phyloP scores from a whole-genome alignment of 176 grass and related monocot genomes.

The Triticum monococcum region DNA sequence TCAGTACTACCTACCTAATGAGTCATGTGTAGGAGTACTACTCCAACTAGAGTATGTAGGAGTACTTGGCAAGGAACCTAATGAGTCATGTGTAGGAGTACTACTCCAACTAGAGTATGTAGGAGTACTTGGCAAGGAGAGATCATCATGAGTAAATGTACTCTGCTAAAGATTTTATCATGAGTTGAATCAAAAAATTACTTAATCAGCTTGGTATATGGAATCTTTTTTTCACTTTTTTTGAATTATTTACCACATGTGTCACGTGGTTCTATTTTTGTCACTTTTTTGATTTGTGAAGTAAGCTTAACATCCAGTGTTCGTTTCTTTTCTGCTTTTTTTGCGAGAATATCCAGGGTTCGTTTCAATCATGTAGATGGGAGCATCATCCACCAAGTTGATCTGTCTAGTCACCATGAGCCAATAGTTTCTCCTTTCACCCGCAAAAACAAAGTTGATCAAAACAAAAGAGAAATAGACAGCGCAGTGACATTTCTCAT shows the following conservation, averaged over 20 bases:
- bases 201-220: no score
- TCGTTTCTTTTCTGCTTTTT: no score
- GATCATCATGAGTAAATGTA: background rate
- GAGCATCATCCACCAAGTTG: background rate
- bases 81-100: background rate
- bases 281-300: no score
- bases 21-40: background rate
- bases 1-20: background rate
- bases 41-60: no score
- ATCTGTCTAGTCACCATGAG: background rate
- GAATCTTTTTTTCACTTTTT: no score
- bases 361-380: background rate
- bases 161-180: background rate
- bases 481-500: background rate
- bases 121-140: background rate
- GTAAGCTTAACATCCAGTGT: no score
- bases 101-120: no score
- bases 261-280: no score
- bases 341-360: background rate
- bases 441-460: background rate
- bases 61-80: background rate
- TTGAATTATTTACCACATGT: no score
- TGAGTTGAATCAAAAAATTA: background rate
- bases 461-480: background rate
- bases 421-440: no score